These are phyloP conservation scores for Xylaria longipes DNA, from an alignment of 495 filamentous ascomycete species.

Conservation along the genomic window DNA sequence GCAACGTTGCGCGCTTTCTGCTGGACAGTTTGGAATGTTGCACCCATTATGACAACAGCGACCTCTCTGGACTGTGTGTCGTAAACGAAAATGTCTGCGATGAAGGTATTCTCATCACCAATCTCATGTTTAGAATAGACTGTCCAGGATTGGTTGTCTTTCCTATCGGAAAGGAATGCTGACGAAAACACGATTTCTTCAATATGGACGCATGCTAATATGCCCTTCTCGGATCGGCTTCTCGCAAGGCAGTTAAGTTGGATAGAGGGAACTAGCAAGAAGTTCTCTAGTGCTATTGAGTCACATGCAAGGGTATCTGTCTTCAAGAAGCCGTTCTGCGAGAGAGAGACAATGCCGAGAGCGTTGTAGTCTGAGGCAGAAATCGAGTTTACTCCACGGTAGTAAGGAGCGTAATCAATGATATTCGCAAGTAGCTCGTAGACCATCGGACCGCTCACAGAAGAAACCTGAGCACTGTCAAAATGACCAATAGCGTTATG, in stretches of 20 bases:
- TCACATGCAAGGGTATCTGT: background rate
- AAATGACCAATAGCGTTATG: background rate
- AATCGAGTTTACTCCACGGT: conserved; percentile 44
- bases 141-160: conserved; percentile 26
- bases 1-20: background rate
- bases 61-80: conserved; percentile 29
- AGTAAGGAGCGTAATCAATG: conserved; percentile 46
- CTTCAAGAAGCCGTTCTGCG: background rate
- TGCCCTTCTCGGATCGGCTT: background rate
- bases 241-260: conserved; percentile 7
- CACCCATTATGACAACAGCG: conserved; percentile 41
- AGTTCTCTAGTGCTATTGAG: conserved; percentile 1
- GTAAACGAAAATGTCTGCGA: conserved; percentile 48
- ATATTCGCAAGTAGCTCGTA: conserved; percentile 43
- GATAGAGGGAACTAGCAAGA: background rate
- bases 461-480: conserved; percentile 24
- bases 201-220: background rate
- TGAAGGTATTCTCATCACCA: conserved; percentile 27
- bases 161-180: conserved; percentile 16
- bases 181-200: conserved; percentile 7
- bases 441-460: conserved; percentile 36
- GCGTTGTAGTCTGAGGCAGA: conserved; percentile 39
- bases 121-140: conserved; percentile 36
- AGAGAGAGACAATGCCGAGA: conserved; percentile 31
- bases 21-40: conserved; percentile 31